Base-by-base conservation (phyloP, 768 basidiomycete species). In the Asterophora lycoperdoides region DNA sequence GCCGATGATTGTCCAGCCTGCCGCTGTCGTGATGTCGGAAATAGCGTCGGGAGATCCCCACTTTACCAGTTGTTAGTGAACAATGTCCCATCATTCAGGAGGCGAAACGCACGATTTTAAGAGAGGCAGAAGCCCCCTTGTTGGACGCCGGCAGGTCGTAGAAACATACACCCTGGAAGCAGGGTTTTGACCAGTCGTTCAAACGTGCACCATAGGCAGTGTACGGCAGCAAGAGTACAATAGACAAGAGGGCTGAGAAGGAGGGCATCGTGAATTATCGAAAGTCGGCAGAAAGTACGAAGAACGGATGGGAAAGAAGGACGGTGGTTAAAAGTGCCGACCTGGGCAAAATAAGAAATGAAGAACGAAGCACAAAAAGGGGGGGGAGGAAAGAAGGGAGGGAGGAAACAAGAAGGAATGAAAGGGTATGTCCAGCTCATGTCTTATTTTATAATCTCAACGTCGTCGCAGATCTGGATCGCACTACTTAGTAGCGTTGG, bases 1-100 rank as follows among this genome's bases (percentile, higher is more conserved):
- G 28, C 67, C 69, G 15, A 77, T 55, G 32, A 79, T 77, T 19
- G 68, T 64, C 77, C 77, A 80, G 10, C 78, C 79, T 15, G 72
- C 77, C 1, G 75, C 74, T 15, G 67, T 44, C 2, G 74, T 73
- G 40, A 74, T 68, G 40, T 74, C 73, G 3, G 69, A 63, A 20
- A 73, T 73, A 7, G 68, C 60, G 29, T 54, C 56, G 0, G 55
- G 40, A 5, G 65, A 48, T 3, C 70, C 70, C 70, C 68, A 74
- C 74, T 73, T 32, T 15, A 40, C 5, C 20, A 1, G 6, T 4
- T 6, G 8, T 9, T 13, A 39, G 6, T 8, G 1, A 3, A 28
- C 39, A 10, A 32, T 13, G 17, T 14, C n/a, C 3, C n/a, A 11
- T n/a, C 18, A 8, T 18, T 37, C 9, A 3, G 11, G 19, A 18